Evolutionary conservation across 2,329 filamentous ascomycete species (phyloP).

Genomic region (Penicillium sp.): DNA sequence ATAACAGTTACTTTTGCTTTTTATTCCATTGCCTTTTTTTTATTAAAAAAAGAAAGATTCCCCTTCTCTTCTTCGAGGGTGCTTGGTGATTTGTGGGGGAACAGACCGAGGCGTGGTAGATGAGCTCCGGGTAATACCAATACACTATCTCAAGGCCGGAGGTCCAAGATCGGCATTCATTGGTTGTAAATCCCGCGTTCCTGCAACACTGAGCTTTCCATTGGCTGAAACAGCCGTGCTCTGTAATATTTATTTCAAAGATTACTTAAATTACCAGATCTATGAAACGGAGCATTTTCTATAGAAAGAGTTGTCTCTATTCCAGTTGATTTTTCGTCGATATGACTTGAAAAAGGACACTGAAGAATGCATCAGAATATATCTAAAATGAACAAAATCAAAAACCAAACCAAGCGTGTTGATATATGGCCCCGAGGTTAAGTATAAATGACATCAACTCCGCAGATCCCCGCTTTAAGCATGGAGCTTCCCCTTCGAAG

Average conservation of each 20-base stretch:
- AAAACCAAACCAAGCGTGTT: not conserved
- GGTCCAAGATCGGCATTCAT: fast-evolving
- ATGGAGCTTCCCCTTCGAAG: constrained; percentile 20
- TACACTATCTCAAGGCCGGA: constrained; percentile 4
- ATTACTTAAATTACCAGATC: not conserved
- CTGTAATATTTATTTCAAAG: not conserved
- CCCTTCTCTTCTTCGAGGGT: no score
- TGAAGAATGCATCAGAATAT: fast-evolving
- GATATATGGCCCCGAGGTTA: not conserved
- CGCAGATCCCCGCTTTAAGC: constrained; percentile 14
- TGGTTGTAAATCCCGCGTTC: not conserved
- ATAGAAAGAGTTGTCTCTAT: not conserved
- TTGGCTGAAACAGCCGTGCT: fast-evolving
- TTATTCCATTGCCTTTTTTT: not conserved
- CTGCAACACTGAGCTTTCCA: fast-evolving
- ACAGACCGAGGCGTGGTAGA: not conserved
- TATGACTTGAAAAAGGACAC: not conserved
- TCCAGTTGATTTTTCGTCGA: not conserved
- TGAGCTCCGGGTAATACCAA: constrained; percentile 1
- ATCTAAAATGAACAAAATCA: not conserved
- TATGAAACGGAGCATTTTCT: not conserved
- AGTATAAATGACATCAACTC: constrained; percentile 16
- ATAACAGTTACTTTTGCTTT: not conserved
- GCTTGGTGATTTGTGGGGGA: not conserved
- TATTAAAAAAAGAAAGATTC: not conserved